Evolutionary conservation across 192 early-diverging fungal genomes (phyloP).

Genomic region (Coemansia sp.): DNA sequence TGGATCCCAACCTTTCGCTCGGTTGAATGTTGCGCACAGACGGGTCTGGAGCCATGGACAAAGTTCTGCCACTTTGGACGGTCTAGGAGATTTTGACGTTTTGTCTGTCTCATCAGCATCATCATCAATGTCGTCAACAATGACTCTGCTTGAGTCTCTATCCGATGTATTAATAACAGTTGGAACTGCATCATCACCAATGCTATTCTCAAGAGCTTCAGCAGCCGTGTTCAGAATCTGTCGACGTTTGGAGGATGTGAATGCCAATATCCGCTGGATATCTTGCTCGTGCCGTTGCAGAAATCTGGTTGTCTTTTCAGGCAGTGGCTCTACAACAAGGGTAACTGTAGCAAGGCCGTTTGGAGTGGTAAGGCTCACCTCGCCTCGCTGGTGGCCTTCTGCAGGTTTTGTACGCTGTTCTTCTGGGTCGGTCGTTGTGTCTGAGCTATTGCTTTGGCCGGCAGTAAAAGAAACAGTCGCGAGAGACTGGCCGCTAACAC

Average conservation of each 20-base stretch:
- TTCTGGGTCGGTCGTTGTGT: neutral
- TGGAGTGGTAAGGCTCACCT: conserved; percentile 45
- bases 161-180: conserved; percentile 4
- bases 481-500: conserved; percentile 35
- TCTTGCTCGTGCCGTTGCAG: conserved; percentile 44
- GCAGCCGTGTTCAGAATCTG: conserved; percentile 24
- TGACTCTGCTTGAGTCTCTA: neutral
- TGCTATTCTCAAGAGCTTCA: conserved; percentile 23
- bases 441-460: conserved; percentile 1
- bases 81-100: conserved; percentile 14
- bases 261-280: conserved; percentile 35
- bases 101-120: neutral
- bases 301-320: conserved; percentile 35
- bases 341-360: conserved; percentile 50
- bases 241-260: conserved; percentile 39
- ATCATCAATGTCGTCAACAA: conserved; percentile 11
- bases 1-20: conserved; percentile 52
- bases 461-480: conserved; percentile 26
- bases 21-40: conserved; percentile 33
- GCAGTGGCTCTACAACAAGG: conserved; percentile 46
- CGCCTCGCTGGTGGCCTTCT: conserved; percentile 34
- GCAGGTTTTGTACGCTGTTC: conserved; percentile 16
- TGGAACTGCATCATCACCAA: conserved; percentile 7
- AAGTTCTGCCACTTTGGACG: conserved; percentile 44
- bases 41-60: conserved; percentile 45